phyloP scores from a whole-genome alignment of 257 asterid species.

The Nicotiana tabacum region DNA sequence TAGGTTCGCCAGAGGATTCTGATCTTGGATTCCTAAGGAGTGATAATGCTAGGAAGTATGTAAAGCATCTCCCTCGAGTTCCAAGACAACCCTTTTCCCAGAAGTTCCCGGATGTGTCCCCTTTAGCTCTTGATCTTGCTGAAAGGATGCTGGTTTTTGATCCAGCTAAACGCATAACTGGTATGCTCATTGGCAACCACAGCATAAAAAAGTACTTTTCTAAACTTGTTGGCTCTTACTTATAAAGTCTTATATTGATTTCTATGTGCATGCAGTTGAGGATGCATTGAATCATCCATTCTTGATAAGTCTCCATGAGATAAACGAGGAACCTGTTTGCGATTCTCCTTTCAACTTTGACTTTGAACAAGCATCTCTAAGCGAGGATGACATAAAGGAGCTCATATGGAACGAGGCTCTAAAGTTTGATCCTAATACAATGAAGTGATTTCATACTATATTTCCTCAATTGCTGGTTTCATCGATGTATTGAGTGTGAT shows the following conservation, averaged over 20 bases:
- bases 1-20: slow-evolving; percentile 87
- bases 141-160: slow-evolving; percentile 77
- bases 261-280: slow-evolving; percentile 27
- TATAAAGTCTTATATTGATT: not conserved
- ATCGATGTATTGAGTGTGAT: not conserved
- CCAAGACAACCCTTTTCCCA: slow-evolving; percentile 49
- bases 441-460: not conserved
- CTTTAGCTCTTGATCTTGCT: slow-evolving; percentile 72
- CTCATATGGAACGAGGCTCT: slow-evolving; percentile 79
- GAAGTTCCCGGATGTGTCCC: slow-evolving; percentile 58
- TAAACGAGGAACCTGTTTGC: slow-evolving; percentile 52
- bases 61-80: slow-evolving; percentile 67
- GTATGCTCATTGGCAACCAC: slow-evolving; percentile 30
- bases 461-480: not conserved
- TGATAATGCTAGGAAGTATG: slow-evolving; percentile 66
- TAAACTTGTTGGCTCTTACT: not conserved
- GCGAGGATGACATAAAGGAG: slow-evolving; percentile 83
- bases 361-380: slow-evolving; percentile 68
- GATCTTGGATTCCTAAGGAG: slow-evolving; percentile 82
- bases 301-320: slow-evolving; percentile 74
- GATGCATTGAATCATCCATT: slow-evolving; percentile 77
- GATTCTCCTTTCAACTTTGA: slow-evolving; percentile 69
- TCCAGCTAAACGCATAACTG: slow-evolving; percentile 80
- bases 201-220: not conserved
- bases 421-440: slow-evolving; percentile 53